Base-by-base conservation (phyloP, 257 asterid species). In the Przewalskia tangutica region DNA sequence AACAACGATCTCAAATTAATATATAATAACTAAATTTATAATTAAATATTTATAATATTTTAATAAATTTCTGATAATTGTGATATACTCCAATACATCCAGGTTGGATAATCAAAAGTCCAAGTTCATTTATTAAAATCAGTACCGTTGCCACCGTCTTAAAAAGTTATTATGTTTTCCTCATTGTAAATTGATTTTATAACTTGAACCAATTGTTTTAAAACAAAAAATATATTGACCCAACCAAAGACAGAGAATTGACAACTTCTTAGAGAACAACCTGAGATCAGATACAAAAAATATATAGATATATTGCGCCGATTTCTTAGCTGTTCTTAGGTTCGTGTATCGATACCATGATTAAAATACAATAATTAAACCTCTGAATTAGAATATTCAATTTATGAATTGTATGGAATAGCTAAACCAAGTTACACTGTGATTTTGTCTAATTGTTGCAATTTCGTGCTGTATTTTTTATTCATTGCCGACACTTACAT, bases 181-280 rank as follows among this genome's bases (percentile, higher is more conserved):
- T 20, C 40, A 20, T 7, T 56, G 20, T 17, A 55, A 16, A 18
- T 46, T 71, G 8, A 11, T 46, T 11, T 73, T 73, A 9, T 42
- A 11, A 16, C 12, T 11, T 0, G 54, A 71, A 46, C 18, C 1
- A 44, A 10, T 46, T 71, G 8, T 48, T 18, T 71, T 48, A 0
- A 14, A 14, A 54, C 3, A 17, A 17, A 13, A 54, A 17, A 14
- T 54, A 2, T 7, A 14, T 2, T 66, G 50, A 66, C 76, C 18
- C 18, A n/a, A 58, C 71, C 40, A 36, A 32, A 56, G 70, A 64
- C 82, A 78, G 38, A 36, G 58, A 36, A 60, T 78, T 50, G 82
- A 78, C 82, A 78, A 71, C 82, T 78, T 78, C 82, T 58, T 56
- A 58, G 68, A 40, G 20, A 78, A 78, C 76, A 42, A 42, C 42